phyloP scores from a whole-genome alignment of 768 basidiomycete genomes.

The Amanita polypyramis region DNA sequence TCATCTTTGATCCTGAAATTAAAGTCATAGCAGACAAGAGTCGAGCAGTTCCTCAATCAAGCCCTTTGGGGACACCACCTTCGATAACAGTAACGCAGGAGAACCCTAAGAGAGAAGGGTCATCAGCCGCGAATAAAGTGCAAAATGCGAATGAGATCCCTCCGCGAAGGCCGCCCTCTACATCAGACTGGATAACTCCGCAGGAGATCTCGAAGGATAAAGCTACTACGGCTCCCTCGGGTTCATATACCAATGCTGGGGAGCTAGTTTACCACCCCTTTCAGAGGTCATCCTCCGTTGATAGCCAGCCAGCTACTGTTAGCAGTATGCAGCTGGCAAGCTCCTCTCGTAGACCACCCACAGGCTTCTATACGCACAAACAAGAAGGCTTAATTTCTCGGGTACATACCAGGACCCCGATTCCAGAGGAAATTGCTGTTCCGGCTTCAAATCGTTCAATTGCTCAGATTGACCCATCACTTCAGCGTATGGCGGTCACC shows the following conservation, averaged over 20 bases:
- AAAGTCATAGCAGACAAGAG: neutral
- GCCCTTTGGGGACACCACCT: neutral
- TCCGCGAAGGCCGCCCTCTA: neutral
- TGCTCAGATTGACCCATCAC: neutral
- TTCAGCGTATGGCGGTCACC: neutral
- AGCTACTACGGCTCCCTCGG: neutral
- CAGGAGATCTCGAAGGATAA: conserved; percentile 1
- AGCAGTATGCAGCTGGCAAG: neutral
- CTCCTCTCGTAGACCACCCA: neutral
- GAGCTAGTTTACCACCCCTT: neutral
- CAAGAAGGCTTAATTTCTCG: conserved; percentile 2
- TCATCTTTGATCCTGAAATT: neutral
- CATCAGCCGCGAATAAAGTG: neutral
- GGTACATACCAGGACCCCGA: neutral
- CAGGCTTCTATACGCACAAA: neutral
- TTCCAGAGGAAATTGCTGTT: neutral
- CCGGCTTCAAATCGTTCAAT: neutral
- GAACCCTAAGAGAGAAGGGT: neutral
- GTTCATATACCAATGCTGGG: neutral
- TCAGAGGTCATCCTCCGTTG: neutral
- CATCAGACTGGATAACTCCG: neutral
- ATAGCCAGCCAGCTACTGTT: neutral
- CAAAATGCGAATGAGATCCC: neutral
- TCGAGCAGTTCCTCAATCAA: neutral
- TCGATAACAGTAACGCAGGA: neutral